phyloP scores from a whole-genome alignment of 1,139 yeast species.

The Candida buenavistaensis region DNA sequence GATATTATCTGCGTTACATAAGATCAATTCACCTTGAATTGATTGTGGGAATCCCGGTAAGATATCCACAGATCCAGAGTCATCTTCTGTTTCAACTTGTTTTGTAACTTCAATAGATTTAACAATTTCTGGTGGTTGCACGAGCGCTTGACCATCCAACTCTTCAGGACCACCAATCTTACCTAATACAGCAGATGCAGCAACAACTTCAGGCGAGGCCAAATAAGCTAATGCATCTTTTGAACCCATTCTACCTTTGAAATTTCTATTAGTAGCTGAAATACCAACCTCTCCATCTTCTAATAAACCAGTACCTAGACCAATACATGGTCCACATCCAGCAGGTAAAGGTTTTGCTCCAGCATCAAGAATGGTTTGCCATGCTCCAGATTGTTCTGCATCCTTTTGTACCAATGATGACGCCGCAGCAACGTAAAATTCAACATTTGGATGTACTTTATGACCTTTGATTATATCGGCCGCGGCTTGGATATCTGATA shows the following conservation, averaged over 20 bases:
- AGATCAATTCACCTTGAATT: constrained; percentile 86
- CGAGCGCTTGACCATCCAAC: constrained; percentile 57
- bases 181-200: constrained; percentile 95
- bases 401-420: constrained; percentile 90
- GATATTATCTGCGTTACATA: constrained; percentile 96
- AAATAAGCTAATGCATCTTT: constrained; percentile 93
- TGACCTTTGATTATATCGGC: constrained; percentile 81
- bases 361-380: constrained; percentile 86
- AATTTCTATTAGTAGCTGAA: constrained; percentile 96
- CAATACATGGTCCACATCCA: constrained; percentile 99
- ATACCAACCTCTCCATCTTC: constrained; percentile 97
- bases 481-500: constrained; percentile 92
- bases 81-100: constrained; percentile 27
- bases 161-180: constrained; percentile 92
- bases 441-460: constrained; percentile 84
- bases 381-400: constrained; percentile 87
- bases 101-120: constrained; percentile 45
- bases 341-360: constrained; percentile 97
- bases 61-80: constrained; percentile 57
- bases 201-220: constrained; percentile 97
- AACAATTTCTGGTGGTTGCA: constrained; percentile 46
- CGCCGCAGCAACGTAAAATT: constrained; percentile 97
- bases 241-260: constrained; percentile 99
- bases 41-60: constrained; percentile 87
- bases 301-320: constrained; percentile 89